These are phyloP conservation scores for Protomyces gravidus DNA, from an alignment of 1,139 yeast species.

Conservation along the genomic window DNA sequence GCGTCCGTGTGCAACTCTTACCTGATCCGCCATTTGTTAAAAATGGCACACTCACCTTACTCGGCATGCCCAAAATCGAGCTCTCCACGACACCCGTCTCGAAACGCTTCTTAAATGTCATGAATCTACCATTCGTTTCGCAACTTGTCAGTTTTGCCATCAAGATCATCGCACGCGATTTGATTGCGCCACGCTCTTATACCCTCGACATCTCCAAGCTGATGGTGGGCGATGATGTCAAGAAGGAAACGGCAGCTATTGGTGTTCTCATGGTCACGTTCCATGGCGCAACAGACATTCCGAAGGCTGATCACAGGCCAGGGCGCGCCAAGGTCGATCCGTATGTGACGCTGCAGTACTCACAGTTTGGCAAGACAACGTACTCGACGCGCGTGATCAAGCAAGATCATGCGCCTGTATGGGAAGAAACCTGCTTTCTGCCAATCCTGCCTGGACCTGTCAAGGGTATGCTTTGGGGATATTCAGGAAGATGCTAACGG, in stretches of 20 bases:
- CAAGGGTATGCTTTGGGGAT: neutral
- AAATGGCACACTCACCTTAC: conserved; percentile 27
- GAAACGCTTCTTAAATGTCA: conserved; percentile 24
- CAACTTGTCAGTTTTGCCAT: conserved; percentile 28
- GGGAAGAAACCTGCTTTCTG: conserved; percentile 29
- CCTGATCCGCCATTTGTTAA: conserved; percentile 31
- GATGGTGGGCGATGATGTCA: conserved; percentile 30
- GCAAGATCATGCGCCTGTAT: conserved; percentile 27
- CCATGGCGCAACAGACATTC: conserved; percentile 26
- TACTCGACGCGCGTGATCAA: conserved; percentile 30
- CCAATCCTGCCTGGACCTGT: conserved; percentile 26
- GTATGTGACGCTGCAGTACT: conserved; percentile 26
- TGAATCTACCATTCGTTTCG: conserved; percentile 29
- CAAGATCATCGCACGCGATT: conserved; percentile 24
- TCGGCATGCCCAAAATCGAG: conserved; percentile 30
- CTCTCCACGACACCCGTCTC: conserved; percentile 29
- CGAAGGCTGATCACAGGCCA: conserved; percentile 24
- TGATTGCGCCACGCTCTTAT: conserved; percentile 27
- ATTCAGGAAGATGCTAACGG: neutral
- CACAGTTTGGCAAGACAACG: conserved; percentile 26
- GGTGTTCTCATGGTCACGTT: conserved; percentile 26
- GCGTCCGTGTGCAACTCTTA: conserved; percentile 27
- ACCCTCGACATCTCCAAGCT: conserved; percentile 28
- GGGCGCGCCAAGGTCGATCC: conserved; percentile 29
- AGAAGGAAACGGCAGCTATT: conserved; percentile 30